phyloP scores from a whole-genome alignment of 257 asterid genomes.

The Penstemon eatonii region DNA sequence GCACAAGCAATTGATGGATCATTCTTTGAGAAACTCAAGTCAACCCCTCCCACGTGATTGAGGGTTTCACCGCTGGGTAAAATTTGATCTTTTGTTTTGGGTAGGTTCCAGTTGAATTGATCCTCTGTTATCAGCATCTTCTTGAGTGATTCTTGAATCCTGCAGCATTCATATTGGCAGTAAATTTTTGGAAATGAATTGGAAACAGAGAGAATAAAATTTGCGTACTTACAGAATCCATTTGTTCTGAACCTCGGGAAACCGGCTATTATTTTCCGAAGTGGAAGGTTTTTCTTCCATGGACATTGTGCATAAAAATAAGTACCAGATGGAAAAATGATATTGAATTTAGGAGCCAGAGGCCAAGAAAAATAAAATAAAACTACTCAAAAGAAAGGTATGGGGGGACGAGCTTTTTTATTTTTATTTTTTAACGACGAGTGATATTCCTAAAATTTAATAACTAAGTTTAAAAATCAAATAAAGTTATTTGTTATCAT shows the following conservation, averaged over 20 bases:
- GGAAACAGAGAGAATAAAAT: slow-evolving; percentile 1
- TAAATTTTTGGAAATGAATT: background rate
- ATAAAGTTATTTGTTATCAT: no score
- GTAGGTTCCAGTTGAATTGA: slow-evolving; percentile 59
- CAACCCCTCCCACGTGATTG: slow-evolving; percentile 79
- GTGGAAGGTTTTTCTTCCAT: slow-evolving; percentile 20
- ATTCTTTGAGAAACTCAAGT: slow-evolving; percentile 76
- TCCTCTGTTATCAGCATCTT: slow-evolving; percentile 52
- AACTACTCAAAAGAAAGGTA: no score
- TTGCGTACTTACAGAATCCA: slow-evolving; percentile 42
- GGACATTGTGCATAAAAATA: no score
- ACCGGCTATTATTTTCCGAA: slow-evolving; percentile 11
- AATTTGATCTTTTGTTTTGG: slow-evolving; percentile 28
- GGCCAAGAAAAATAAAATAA: no score
- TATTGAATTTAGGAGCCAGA: no score
- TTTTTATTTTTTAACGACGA: no score
- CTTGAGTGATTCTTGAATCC: slow-evolving; percentile 68
- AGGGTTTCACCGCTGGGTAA: slow-evolving; percentile 32
- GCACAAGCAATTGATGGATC: slow-evolving; percentile 81
- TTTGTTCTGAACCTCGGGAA: slow-evolving; percentile 26
- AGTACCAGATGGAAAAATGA: no score
- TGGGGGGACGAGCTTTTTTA: no score
- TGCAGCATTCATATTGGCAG: slow-evolving; percentile 33
- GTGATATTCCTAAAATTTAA: no score
- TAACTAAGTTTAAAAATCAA: no score